phyloP scores from a whole-genome alignment of 2,329 filamentous ascomycete species.

The Macrophomina tecta region DNA sequence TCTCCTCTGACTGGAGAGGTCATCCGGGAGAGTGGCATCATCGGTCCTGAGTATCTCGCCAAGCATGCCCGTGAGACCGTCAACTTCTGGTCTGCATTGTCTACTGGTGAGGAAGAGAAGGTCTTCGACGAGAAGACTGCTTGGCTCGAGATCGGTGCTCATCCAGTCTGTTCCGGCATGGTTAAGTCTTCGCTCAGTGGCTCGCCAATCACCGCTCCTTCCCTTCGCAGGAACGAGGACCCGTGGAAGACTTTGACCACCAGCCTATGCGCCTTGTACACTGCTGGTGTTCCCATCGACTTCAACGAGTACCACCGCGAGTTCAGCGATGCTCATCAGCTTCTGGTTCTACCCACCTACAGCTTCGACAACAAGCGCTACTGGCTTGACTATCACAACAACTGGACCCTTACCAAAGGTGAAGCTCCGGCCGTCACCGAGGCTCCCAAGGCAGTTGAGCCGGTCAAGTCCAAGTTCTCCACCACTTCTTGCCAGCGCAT shows the following conservation, averaged over 20 bases:
- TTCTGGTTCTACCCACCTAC: slow-evolving; percentile 72
- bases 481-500: slow-evolving; percentile 71
- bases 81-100: slow-evolving; percentile 69
- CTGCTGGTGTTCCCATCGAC: slow-evolving; percentile 66
- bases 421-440: slow-evolving; percentile 55
- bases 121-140: slow-evolving; percentile 69
- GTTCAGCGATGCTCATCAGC: slow-evolving; percentile 62
- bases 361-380: slow-evolving; percentile 74
- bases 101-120: slow-evolving; percentile 63
- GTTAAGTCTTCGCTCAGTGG: slow-evolving; percentile 68
- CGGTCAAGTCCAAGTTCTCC: slow-evolving; percentile 61
- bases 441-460: slow-evolving; percentile 53
- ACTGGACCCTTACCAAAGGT: slow-evolving; percentile 75
- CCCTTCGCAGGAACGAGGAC: slow-evolving; percentile 67
- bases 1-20: slow-evolving; percentile 70
- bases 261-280: slow-evolving; percentile 66
- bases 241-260: slow-evolving; percentile 68
- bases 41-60: slow-evolving; percentile 68
- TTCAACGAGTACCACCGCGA: slow-evolving; percentile 74
- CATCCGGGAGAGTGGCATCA: slow-evolving; percentile 61
- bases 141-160: slow-evolving; percentile 77
- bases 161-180: slow-evolving; percentile 72
- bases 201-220: slow-evolving; percentile 62
- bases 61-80: slow-evolving; percentile 72
- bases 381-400: slow-evolving; percentile 73